These are phyloP conservation scores for Aspergillus baeticus DNA, from an alignment of 495 filamentous ascomycete species.

Conservation along the genomic window DNA sequence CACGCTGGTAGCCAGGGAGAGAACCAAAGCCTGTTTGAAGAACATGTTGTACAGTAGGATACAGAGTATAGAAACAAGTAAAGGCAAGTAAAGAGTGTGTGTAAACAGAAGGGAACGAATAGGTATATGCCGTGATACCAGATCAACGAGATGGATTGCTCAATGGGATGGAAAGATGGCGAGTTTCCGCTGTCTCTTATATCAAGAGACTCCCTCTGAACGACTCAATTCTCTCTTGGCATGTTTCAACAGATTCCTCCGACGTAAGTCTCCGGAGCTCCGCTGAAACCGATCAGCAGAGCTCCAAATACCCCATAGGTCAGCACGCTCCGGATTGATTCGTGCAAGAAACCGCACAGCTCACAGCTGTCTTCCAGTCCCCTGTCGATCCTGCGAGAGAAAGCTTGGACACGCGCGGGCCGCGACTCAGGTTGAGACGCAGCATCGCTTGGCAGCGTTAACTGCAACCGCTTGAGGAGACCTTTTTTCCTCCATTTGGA, in stretches of 20 bases:
- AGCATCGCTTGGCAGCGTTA: not conserved
- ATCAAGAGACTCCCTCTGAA: not conserved
- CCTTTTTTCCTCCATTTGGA: not conserved
- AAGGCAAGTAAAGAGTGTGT: not conserved
- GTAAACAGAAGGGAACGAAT: not conserved
- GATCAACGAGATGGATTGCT: constrained; percentile 1
- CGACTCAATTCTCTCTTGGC: not conserved
- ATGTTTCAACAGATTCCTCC: constrained; percentile 1
- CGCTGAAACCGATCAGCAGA: constrained; percentile 7
- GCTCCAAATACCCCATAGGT: not conserved
- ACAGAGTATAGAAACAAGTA: not conserved
- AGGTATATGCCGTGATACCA: not conserved
- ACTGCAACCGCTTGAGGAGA: not conserved
- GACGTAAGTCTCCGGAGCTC: not conserved
- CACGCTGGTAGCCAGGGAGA: constrained; percentile 7
- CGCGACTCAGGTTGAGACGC: not conserved
- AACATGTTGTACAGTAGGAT: not conserved
- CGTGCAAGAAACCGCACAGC: constrained; percentile 1
- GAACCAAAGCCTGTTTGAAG: not conserved
- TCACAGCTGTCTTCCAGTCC: constrained; percentile 2
- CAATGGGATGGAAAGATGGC: not conserved
- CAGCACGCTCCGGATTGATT: not conserved
- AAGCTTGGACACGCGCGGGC: not conserved
- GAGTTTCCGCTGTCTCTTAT: not conserved
- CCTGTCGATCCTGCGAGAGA: not conserved